Percentiles rank a stretch among this genome's conserved stretches.
phyloP scores from a whole-genome alignment of 2,329 filamentous ascomycete genomes.

The Grosmannia clavigera region DNA sequence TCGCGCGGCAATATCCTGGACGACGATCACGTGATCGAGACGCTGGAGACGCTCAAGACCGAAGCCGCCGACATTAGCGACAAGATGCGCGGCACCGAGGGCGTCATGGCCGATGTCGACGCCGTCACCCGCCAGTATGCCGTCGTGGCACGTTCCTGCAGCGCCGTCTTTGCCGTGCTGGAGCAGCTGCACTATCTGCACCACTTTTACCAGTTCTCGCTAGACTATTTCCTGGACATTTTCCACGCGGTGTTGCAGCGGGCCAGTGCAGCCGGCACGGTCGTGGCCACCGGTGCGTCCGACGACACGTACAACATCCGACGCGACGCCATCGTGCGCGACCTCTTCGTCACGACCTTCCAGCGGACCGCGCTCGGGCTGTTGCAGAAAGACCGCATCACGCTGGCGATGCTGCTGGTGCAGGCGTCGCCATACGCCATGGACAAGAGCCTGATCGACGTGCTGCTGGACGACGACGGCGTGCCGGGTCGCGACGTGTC shows the following conservation, averaged over 20 bases:
- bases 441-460: slow-evolving; percentile 81
- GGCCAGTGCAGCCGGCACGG: no score
- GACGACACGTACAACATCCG: slow-evolving; percentile 48
- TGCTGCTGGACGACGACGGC: slow-evolving; percentile 60
- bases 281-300: no score
- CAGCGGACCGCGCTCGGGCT: slow-evolving; percentile 87
- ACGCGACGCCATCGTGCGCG: slow-evolving; percentile 79
- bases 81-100: slow-evolving; percentile 95
- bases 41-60: slow-evolving; percentile 92
- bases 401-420: slow-evolving; percentile 84
- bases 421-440: slow-evolving; percentile 94
- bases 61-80: slow-evolving; percentile 90
- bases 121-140: slow-evolving; percentile 91
- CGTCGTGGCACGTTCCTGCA: slow-evolving; percentile 87
- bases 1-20: slow-evolving; percentile 96
- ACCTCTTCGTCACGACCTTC: slow-evolving; percentile 84
- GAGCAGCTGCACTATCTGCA: slow-evolving; percentile 97
- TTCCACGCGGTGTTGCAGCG: slow-evolving; percentile 78
- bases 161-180: slow-evolving; percentile 89
- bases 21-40: slow-evolving; percentile 96
- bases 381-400: slow-evolving; percentile 87
- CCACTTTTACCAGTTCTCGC: slow-evolving; percentile 98
- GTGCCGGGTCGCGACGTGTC: slow-evolving; percentile 70
- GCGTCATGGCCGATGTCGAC: slow-evolving; percentile 96
- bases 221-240: slow-evolving; percentile 96